Evolutionary conservation across 2,329 filamentous ascomycete genomes (phyloP), one percentile per base, ranked within the genome.

Genomic region (Bipolaris sorokiniana): DNA sequence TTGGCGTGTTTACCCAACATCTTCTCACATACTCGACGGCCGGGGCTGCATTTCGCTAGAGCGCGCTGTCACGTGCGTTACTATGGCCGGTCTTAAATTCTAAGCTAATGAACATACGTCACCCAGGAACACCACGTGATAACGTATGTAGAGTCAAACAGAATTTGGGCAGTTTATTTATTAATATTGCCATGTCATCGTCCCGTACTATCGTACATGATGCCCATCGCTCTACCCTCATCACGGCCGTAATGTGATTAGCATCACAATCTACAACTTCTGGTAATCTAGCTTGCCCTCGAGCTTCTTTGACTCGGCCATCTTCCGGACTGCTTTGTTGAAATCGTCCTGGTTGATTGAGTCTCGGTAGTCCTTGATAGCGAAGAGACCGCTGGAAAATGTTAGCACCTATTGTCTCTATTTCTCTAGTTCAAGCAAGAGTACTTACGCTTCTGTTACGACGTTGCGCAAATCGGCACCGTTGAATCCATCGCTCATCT

Each of bases 401-500:
- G 57, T 77, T 64, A 75, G 70, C 48, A 26, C n/a, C 13, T 26
- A 59, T n/a, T 22, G 23, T 15, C n/a, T n/a, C 3, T 18, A 7
- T 33, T 7, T 28, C 26, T 7, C 37, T 37, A 46, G n/a, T 23
- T 22, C 10, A 20, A 9, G 40, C 6, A 22, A 13, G 3, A 5
- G 5, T 37, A 88, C 92, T 83, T 86, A 96, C 92, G 95, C 95
- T 84, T 99, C 95, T 13, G 95, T 99, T 50, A 99, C 93, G 50
- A 99, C 93, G 75, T 99, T 99, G 73, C 95, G 86, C 82, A 99
- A 80, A 86, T 99, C 95, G 48, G 95, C 95, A 75, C 95, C 95
- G 79, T 99, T 99, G 70, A 99, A 85, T 26, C 94, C 93, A 74
- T 99, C 95, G 70, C 93, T 97, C 95, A 99, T 99, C 88, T 99